A percentile compares a stretch with the other conserved stretches of the same genome.
Evolutionary conservation across 495 filamentous ascomycete genomes (phyloP).

Genomic region (Talaromyces nanjingensis): DNA sequence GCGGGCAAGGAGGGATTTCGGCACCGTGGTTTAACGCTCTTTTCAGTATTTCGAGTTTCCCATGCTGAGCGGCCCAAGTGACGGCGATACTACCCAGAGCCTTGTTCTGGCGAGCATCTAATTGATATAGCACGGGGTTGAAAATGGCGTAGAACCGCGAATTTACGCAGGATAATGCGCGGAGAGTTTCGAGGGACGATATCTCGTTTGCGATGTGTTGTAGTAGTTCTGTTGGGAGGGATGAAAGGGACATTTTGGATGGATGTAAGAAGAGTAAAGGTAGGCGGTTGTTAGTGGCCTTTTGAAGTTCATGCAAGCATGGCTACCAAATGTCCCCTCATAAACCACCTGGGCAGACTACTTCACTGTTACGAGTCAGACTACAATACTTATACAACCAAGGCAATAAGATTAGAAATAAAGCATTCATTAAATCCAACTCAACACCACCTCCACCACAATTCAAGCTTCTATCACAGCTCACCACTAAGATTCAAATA

Average conservation of each 20-base stretch:
- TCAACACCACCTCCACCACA: neutral
- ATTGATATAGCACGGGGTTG: neutral
- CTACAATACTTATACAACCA: neutral
- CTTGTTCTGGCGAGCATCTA: neutral
- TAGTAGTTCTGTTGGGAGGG: neutral
- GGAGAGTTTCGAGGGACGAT: neutral
- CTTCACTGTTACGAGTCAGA: neutral
- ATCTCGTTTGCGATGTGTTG: neutral
- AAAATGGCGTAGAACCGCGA: neutral
- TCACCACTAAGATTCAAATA: constrained; percentile 1
- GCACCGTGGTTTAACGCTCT: neutral
- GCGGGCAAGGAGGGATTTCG: neutral
- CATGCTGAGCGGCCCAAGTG: neutral
- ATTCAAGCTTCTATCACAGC: neutral
- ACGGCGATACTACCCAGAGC: neutral
- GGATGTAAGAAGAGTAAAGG: neutral
- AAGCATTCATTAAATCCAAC: constrained; percentile 3
- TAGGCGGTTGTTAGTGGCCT: neutral
- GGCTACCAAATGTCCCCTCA: neutral
- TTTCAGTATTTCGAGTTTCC: neutral
- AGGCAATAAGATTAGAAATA: neutral
- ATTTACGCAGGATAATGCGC: neutral
- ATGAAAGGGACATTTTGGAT: neutral
- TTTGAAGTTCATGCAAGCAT: neutral
- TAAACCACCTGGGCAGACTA: neutral